Evolutionary conservation across 805 yeast genomes (phyloP).

Genomic region (Scheffersomyces amazonensis): DNA sequence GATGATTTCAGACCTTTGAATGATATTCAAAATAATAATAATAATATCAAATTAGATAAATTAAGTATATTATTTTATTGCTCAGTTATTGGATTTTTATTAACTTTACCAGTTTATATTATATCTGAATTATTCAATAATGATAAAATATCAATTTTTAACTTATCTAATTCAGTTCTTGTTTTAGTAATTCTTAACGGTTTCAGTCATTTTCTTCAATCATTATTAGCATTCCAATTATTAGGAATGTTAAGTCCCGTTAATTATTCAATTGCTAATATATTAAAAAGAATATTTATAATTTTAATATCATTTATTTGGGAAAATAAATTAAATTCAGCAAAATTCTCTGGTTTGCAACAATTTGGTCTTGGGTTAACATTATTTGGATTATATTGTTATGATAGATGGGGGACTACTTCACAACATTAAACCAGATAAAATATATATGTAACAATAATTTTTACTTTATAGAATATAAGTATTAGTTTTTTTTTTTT

Average conservation of each 20-base stretch:
- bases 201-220: slow-evolving; percentile 65
- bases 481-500: not conserved
- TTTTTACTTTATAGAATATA: no score
- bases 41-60: slow-evolving; percentile 55
- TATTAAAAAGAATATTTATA: slow-evolving; percentile 68
- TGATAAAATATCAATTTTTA: slow-evolving; percentile 21
- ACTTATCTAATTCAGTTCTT: slow-evolving; percentile 29
- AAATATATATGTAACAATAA: not conserved
- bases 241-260: slow-evolving; percentile 72
- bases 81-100: slow-evolving; percentile 61
- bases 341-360: slow-evolving; percentile 25
- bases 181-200: slow-evolving; percentile 58
- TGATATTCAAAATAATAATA: slow-evolving; percentile 6
- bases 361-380: slow-evolving; percentile 35
- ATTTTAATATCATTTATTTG: slow-evolving; percentile 63
- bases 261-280: slow-evolving; percentile 76
- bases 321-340: slow-evolving; percentile 42
- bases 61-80: slow-evolving; percentile 70
- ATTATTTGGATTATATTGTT: slow-evolving; percentile 37
- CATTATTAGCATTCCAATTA: slow-evolving; percentile 72
- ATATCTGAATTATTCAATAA: slow-evolving; percentile 47
- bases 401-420: slow-evolving; percentile 37
- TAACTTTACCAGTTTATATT: slow-evolving; percentile 68
- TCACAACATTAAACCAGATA: not conserved
- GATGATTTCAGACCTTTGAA: no score